Evolutionary conservation across 1,284 basidiomycete genomes (phyloP).

Genomic region (Grifola frondosa): DNA sequence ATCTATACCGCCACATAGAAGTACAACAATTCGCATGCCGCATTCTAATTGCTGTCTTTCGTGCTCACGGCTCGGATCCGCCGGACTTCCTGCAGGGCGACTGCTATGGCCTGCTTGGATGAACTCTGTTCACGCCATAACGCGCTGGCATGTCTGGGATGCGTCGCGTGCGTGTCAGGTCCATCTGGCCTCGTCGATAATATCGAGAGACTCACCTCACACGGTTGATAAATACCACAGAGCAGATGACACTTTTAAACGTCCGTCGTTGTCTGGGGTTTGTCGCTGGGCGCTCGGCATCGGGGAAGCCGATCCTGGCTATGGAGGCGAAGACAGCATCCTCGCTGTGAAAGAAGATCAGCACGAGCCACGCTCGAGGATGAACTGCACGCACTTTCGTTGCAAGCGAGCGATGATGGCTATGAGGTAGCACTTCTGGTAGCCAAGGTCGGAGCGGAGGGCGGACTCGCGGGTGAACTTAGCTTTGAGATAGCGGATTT

Average conservation of each 20-base stretch:
- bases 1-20: too few species aligned
- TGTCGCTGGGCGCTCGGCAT: constrained; percentile 29
- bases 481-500: constrained; percentile 91
- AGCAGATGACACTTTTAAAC: constrained; percentile 59
- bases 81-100: constrained; percentile 70
- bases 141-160: constrained; percentile 52
- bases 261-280: constrained; percentile 42
- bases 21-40: neutral
- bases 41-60: constrained; percentile 1
- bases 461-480: constrained; percentile 86
- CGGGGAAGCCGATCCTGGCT: constrained; percentile 72
- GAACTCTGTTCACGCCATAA: constrained; percentile 61
- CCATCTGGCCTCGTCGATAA: neutral
- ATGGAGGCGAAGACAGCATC: constrained; percentile 77
- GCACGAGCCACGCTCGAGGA: too few species aligned
- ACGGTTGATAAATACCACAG: constrained; percentile 66
- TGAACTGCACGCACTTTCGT: constrained; percentile 55
- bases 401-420: constrained; percentile 65
- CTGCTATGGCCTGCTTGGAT: constrained; percentile 58
- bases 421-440: constrained; percentile 86
- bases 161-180: neutral
- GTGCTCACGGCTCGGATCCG: constrained; percentile 42
- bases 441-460: constrained; percentile 76
- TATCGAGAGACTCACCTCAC: constrained; percentile 52
- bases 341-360: constrained; percentile 50